Percentiles rank a stretch among this genome's conserved stretches.
Conservation (phyloP, 169 alveolate genomes). For the Plasmodium gonderi region DNA sequence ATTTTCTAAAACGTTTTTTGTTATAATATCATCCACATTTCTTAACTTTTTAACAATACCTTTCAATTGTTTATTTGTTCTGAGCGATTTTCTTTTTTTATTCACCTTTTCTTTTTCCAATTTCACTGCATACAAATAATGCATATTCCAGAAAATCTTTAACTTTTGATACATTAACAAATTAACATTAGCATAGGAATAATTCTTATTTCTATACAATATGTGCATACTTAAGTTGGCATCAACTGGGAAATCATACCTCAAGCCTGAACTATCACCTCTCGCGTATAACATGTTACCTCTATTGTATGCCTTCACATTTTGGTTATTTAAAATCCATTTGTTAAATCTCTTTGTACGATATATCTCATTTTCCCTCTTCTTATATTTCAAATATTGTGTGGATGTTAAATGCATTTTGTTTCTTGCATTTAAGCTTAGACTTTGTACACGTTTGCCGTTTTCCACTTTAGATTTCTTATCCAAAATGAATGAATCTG, state of each 20-base stretch:
- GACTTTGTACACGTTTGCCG: neutral
- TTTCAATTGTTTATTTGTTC: neutral
- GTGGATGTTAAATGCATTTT: neutral
- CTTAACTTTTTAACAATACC: neutral
- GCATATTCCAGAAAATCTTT: conserved; percentile 3
- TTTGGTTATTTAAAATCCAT: neutral
- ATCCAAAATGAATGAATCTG: neutral
- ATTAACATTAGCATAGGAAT: neutral
- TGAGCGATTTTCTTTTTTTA: neutral
- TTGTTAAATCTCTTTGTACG: neutral
- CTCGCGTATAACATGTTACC: neutral
- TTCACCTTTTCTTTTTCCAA: neutral
- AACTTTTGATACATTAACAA: conserved; percentile 3
- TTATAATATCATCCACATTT: neutral
- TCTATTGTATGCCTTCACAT: neutral
- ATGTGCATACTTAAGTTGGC: neutral
- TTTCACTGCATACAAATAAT: neutral
- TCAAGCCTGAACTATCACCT: neutral
- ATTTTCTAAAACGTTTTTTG: too few species aligned
- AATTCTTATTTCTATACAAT: neutral
- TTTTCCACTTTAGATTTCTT: neutral
- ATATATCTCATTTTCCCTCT: neutral
- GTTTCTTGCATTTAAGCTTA: neutral
- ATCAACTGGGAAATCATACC: neutral
- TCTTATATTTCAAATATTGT: neutral